A percentile compares a stretch with the other conserved stretches of the same genome.
These are phyloP conservation scores for Fusarium piperis DNA, from an alignment of 2,329 filamentous ascomycete species.

Conservation along the genomic window DNA sequence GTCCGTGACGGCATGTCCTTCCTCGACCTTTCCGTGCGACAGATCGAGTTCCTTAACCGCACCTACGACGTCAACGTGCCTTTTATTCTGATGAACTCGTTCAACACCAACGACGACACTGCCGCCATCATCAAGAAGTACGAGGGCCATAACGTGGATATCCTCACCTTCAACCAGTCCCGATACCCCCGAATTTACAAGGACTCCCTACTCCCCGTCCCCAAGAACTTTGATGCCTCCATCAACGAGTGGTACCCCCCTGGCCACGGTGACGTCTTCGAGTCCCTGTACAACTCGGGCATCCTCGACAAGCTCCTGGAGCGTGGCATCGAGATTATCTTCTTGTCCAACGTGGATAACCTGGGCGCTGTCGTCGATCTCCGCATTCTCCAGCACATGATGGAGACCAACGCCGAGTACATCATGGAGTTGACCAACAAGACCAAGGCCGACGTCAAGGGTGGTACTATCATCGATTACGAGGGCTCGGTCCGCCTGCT, in stretches of 20 bases:
- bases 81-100: slow-evolving; percentile 99
- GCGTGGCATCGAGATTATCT: slow-evolving; percentile 95
- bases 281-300: slow-evolving; percentile 99
- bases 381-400: slow-evolving; percentile 99
- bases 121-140: slow-evolving; percentile 99
- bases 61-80: slow-evolving; percentile 97
- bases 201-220: slow-evolving; percentile 95
- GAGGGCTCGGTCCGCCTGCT: slow-evolving; percentile 96
- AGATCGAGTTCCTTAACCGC: slow-evolving; percentile 99
- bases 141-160: slow-evolving; percentile 99
- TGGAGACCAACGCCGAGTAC: slow-evolving; percentile 96
- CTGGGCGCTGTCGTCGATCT: slow-evolving; percentile 97
- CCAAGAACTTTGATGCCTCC: slow-evolving; percentile 86
- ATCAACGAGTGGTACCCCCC: slow-evolving; percentile 99
- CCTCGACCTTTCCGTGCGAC: slow-evolving; percentile 96
- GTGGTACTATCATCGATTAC: slow-evolving; percentile 99
- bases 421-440: slow-evolving; percentile 99
- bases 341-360: slow-evolving; percentile 99
- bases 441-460: slow-evolving; percentile 99
- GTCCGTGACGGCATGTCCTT: slow-evolving; percentile 99
- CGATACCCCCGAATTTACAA: slow-evolving; percentile 97
- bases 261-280: slow-evolving; percentile 99
- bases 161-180: slow-evolving; percentile 99
- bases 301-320: slow-evolving; percentile 96
- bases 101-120: slow-evolving; percentile 99